These are phyloP conservation scores for Thymus quinquecostatus DNA, from an alignment of 257 asterid species.

Conservation along the genomic window DNA sequence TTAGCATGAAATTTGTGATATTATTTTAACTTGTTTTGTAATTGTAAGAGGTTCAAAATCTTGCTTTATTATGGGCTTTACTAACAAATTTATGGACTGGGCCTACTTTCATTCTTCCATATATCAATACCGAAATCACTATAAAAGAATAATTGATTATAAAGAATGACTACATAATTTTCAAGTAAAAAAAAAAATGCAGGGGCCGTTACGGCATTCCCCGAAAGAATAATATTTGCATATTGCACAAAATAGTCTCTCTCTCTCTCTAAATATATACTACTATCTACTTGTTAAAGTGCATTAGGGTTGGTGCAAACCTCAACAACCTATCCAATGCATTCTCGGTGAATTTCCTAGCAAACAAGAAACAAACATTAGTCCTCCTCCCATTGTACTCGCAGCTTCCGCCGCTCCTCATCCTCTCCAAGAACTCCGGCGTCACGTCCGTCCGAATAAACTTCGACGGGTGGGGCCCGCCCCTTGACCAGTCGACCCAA, in stretches of 20 bases:
- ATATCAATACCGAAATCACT: neutral
- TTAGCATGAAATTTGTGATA: no score
- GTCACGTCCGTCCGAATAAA: constrained; percentile 50
- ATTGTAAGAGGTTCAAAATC: no score
- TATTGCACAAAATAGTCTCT: neutral
- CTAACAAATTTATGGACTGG: no score
- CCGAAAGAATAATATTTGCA: constrained; percentile 34
- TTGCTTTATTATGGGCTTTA: no score
- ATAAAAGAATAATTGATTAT: neutral
- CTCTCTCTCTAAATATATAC: neutral
- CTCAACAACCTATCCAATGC: constrained; percentile 66
- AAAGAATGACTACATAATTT: constrained; percentile 19
- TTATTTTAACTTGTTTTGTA: no score
- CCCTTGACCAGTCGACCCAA: constrained; percentile 84
- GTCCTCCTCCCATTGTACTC: constrained; percentile 67
- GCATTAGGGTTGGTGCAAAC: constrained; percentile 78
- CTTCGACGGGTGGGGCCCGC: constrained; percentile 81
- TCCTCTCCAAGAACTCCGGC: constrained; percentile 48
- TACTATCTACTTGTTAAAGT: constrained; percentile 43
- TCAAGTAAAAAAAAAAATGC: constrained; percentile 16
- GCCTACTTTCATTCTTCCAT: no score
- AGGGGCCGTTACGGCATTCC: constrained; percentile 20
- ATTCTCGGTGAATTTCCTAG: constrained; percentile 66
- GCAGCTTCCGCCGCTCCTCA: constrained; percentile 57
- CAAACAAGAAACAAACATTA: constrained; percentile 69